Evolutionary conservation across 1,139 yeast species (phyloP), one percentile per base, ranked within the genome.

Genomic region (Kurtzmaniella quercitrusa): DNA sequence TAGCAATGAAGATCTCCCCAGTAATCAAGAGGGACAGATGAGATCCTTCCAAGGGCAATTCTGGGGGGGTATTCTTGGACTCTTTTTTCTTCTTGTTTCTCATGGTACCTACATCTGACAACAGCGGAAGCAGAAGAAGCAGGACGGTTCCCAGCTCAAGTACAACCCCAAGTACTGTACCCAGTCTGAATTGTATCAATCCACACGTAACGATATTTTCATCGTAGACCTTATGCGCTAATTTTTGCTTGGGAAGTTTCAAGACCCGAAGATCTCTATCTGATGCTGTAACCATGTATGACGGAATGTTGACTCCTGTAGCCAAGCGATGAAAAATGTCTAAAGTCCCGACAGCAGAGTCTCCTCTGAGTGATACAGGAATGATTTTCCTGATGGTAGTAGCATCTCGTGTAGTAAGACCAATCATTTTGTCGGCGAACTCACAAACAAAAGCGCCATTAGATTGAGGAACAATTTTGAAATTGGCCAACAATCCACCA

Each of bases 1-100:
- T 68, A 49, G 91, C 75, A 3, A 87, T 57, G 43, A 85, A 70
- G 3, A 89, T 64, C 52, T 89, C 95, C 15, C 98, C 98, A 40
- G 83, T 79, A 29, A 77, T 72, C 37, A 86, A 64, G 1, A 91
- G 54, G 18, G 57, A 59, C 1, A 74, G 66, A 31, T 14, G 10
- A 14, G 18, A 14, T 14, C 18, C 36, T 16, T 31, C 18, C 6
- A 16, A 31, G 17, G 18, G 16, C 18, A 31, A 14, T 14, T 14
- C 18, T 15, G 16, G 18, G 10, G 36, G 11, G 3, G 18, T 9
- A 15, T 31, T 16, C 18, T 31, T 31, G 27, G 25, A 19, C 6
- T 9, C 10, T 4, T 57, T 50, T 0, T 66, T 54, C 7, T 42
- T 44, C 1, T 63, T 48, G 2, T 68, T 74, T 43, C 64, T 65